Evolutionary conservation across 768 basidiomycete genomes (phyloP).

Genomic region (Tephrocybe sp.): DNA sequence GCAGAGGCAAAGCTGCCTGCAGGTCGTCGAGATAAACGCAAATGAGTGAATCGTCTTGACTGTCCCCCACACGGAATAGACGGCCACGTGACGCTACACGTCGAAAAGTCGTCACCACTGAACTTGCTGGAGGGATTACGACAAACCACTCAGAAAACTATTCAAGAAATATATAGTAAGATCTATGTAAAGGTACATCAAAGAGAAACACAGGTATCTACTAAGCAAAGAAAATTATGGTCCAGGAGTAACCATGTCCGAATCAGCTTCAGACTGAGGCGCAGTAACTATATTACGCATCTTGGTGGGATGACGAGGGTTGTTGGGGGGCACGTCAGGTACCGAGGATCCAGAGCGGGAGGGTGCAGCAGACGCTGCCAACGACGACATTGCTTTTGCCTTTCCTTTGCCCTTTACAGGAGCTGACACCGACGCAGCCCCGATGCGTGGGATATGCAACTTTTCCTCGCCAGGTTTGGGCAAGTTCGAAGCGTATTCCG

Average conservation of each 20-base stretch:
- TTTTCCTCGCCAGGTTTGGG: slow-evolving; percentile 31
- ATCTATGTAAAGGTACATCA: neutral
- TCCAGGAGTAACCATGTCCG: slow-evolving; percentile 35
- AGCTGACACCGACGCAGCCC: slow-evolving; percentile 43
- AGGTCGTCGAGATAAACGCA: neutral
- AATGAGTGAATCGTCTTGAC: neutral
- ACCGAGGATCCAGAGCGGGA: slow-evolving; percentile 57
- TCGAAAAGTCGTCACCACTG: slow-evolving; percentile 4
- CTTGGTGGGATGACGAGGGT: slow-evolving; percentile 55
- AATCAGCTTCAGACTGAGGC: slow-evolving; percentile 47
- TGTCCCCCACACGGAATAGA: neutral
- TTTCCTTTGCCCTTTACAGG: slow-evolving; percentile 43
- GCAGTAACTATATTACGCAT: slow-evolving; percentile 64
- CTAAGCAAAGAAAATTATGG: slow-evolving; percentile 15
- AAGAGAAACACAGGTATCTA: neutral
- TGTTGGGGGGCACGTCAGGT: slow-evolving; percentile 37
- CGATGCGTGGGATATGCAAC: slow-evolving; percentile 31
- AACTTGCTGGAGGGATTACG: too few relatives aligned
- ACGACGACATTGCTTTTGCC: slow-evolving; percentile 35
- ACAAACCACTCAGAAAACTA: too few relatives aligned
- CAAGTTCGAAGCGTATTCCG: slow-evolving; percentile 45
- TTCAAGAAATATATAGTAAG: neutral
- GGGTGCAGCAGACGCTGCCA: slow-evolving; percentile 46
- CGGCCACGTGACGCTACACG: slow-evolving; percentile 16
- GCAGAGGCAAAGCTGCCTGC: slow-evolving; percentile 9